Base-by-base conservation (phyloP, 805 yeast genomes). In the Wickerhamiella bombiphila region DNA sequence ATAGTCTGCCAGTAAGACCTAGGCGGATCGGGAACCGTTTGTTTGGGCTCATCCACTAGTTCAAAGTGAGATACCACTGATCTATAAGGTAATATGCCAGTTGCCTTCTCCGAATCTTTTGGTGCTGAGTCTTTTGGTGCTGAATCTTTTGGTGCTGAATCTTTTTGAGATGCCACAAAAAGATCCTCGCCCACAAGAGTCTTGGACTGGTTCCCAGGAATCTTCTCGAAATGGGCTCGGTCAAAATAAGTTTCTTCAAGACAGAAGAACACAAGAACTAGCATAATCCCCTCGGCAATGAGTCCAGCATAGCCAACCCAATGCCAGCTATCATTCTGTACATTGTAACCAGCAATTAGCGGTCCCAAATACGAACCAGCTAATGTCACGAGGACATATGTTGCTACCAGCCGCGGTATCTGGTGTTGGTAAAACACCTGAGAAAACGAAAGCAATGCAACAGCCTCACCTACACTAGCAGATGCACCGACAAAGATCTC, bases 391-490 rank as follows among this genome's bases (percentile, higher is more conserved):
- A 79, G 51, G 45, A 78, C 78, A 57, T 79, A 80, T n/a, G 74
- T 63, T 0, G 88, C 80, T 55, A 80, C 64, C 6, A 72, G 72
- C 17, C 74, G 61, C 37, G 86, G 83, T 22, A 80, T 60, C 52
- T 80, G 83, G 54, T 80, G 93, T 44, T 73, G 76, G 57, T 66
- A 80, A 52, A 70, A 80, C 54, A 79, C 67, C 51, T 81, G 93
- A 3, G 81, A 61, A 17, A 68, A 46, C 70, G 65, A 29, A 73
- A 75, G 48, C 70, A 66, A 58, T 69, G 83, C 39, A 55, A 82
- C 73, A 5, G 80, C 71, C 54, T 80, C 93, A 29, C 76, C 80
- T 56, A 80, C 75, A 8, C 80, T 68, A 53, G 76, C 85, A 14
- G 76, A 66, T 15, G 76, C 72, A 17, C 86, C 88, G 15, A 76